These are phyloP conservation scores for Rhynchosporium graminicola DNA, from an alignment of 2,329 filamentous ascomycete species.

Conservation along the genomic window DNA sequence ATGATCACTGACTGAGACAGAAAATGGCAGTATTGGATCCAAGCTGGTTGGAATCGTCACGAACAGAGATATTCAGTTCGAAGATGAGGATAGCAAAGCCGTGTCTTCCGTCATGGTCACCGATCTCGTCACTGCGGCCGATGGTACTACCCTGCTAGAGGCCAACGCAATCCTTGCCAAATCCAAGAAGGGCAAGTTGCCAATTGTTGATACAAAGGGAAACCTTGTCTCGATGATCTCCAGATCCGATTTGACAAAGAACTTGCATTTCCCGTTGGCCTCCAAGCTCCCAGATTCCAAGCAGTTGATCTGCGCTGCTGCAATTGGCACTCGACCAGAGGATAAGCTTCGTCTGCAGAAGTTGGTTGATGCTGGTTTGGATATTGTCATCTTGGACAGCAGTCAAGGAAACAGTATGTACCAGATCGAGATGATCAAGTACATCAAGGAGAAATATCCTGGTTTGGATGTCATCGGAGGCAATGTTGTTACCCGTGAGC, in stretches of 20 bases:
- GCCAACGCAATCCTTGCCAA: slow-evolving; percentile 91
- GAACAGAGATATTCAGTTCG: slow-evolving; percentile 97
- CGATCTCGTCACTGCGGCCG: slow-evolving; percentile 83
- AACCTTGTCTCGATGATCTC: slow-evolving; percentile 92
- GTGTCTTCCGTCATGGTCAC: slow-evolving; percentile 94
- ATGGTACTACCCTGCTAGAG: slow-evolving; percentile 80
- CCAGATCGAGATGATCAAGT: slow-evolving; percentile 98
- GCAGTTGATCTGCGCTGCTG: slow-evolving; percentile 92
- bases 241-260: slow-evolving; percentile 96
- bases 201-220: slow-evolving; percentile 79
- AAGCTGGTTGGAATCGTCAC: slow-evolving; percentile 98
- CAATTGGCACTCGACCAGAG: slow-evolving; percentile 91
- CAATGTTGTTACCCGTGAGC: slow-evolving; percentile 97
- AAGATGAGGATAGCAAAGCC: slow-evolving; percentile 69
- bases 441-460: slow-evolving; percentile 85
- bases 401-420: slow-evolving; percentile 98
- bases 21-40: slow-evolving; percentile 87
- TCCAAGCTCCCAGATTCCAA: slow-evolving; percentile 97
- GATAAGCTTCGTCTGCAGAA: slow-evolving; percentile 85
- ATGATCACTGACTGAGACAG: slow-evolving; percentile 55
- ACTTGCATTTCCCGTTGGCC: slow-evolving; percentile 92
- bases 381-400: slow-evolving; percentile 93
- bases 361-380: slow-evolving; percentile 90
- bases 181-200: slow-evolving; percentile 98
- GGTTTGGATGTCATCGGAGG: slow-evolving; percentile 92